These are phyloP conservation scores for Lentinula boryana DNA, from an alignment of 768 basidiomycete species.

Conservation along the genomic window DNA sequence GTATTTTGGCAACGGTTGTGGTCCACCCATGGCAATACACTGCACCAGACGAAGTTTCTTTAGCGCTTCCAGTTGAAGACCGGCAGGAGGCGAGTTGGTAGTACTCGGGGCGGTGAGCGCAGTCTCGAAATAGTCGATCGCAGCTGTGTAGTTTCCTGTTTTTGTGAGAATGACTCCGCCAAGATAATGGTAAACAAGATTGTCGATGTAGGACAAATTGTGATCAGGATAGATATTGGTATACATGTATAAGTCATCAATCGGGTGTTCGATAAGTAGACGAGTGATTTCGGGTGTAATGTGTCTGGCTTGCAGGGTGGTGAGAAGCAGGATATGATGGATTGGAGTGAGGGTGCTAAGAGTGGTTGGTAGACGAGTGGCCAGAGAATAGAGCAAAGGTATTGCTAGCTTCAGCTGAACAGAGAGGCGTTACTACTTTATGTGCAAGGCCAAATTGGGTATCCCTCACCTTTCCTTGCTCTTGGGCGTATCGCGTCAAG, in stretches of 20 bases:
- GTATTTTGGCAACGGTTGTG: conserved; percentile 64
- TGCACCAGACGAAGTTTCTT: conserved; percentile 82
- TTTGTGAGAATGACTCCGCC: conserved; percentile 60
- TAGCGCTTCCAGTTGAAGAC: conserved; percentile 75
- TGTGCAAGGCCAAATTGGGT: background rate
- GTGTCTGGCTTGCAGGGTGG: background rate
- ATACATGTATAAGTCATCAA: conserved; percentile 54
- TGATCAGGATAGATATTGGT: conserved; percentile 42
- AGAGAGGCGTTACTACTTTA: background rate
- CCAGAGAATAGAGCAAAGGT: conserved; percentile 50
- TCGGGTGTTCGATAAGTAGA: background rate
- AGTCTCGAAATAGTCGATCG: conserved; percentile 75
- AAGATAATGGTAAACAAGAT: conserved; percentile 79
- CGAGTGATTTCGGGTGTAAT: background rate
- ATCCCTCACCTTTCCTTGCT: conserved; percentile 42
- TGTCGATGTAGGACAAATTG: conserved; percentile 63
- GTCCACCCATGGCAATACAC: conserved; percentile 59
- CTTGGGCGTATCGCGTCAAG: conserved; percentile 45
- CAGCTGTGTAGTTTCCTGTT: conserved; percentile 22
- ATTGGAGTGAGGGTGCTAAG: conserved; percentile 59
- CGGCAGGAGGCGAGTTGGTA: conserved; percentile 39
- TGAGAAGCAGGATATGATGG: conserved; percentile 55
- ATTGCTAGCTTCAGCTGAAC: conserved; percentile 39
- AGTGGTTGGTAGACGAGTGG: conserved; percentile 56
- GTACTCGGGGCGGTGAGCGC: conserved; percentile 53